Percentiles rank a stretch among this genome's conserved stretches.
phyloP scores from a whole-genome alignment of 148 eudicot species.

The Persicaria tinctoria region DNA sequence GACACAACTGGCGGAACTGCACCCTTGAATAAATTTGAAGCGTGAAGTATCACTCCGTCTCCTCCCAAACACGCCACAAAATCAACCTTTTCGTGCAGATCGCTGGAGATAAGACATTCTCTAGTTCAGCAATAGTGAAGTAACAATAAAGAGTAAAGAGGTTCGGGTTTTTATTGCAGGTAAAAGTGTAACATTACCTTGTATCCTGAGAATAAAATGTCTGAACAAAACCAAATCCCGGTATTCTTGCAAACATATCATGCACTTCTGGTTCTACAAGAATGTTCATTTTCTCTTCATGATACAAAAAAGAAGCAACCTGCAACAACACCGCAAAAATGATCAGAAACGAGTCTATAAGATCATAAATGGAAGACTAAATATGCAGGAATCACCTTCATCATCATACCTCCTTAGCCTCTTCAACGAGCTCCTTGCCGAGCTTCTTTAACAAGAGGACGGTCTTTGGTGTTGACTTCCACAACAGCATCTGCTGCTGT shows the following conservation, averaged over 20 bases:
- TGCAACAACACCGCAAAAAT: conserved; percentile 21
- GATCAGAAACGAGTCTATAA: not conserved
- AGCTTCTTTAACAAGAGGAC: conserved; percentile 80
- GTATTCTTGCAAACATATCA: conserved; percentile 91
- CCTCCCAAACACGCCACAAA: conserved; percentile 95
- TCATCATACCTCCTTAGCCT: conserved; percentile 82
- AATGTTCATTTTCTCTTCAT: conserved; percentile 89
- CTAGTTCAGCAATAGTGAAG: not conserved
- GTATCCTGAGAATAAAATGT: conserved; percentile 93
- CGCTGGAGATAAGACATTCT: conserved; percentile 32
- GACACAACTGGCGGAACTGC: conserved; percentile 98
- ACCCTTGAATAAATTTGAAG: conserved; percentile 83
- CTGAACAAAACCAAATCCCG: conserved; percentile 97
- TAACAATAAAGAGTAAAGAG: not conserved
- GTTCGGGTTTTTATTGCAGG: not conserved
- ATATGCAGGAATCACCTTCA: not conserved
- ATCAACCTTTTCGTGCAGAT: conserved; percentile 97
- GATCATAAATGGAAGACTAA: not conserved
- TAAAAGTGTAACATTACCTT: conserved; percentile 36
- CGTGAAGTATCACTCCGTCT: conserved; percentile 96
- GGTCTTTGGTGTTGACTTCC: conserved; percentile 97
- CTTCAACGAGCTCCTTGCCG: conserved; percentile 87
- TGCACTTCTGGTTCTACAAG: conserved; percentile 98
- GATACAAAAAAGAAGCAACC: conserved; percentile 83
- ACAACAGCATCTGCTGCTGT: conserved; percentile 98